Evolutionary conservation across 208 protist species (phyloP), one percentile per base, ranked within the genome.

Genomic region (Trypanosoma platydactyli): DNA sequence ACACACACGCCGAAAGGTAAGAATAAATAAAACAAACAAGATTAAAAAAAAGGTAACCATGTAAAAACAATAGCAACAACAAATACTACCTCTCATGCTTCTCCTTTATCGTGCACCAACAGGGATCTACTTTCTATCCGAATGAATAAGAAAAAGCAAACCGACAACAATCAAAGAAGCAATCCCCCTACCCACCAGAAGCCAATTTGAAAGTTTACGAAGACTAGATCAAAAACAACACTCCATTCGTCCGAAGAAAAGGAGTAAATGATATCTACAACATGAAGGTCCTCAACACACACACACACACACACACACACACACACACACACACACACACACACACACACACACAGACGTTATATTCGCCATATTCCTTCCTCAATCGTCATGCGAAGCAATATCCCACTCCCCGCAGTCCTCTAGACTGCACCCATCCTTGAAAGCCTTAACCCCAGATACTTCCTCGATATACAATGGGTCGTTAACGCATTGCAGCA

Each of bases 401-500:
- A 61, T 29, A 56, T 66, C 58, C 68, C 68, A 73, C 0, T 51
- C 54, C 38, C 40, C 60, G 44, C 29, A 61, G 50, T 57, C 54
- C 3, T 68, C 61, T 18, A 68, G 29, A 22, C 74, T 65, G 71
- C 77, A 88, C 29, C 66, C 68, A 22, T 80, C 84, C 46, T 86
- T 89, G 41, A 88, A 68, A n/a, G 77, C 82, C 67, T 83, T 83
- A n/a, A 94, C 70, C 5, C 87, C 87, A 60, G 74, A 84, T 4
- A 91, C 67, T 53, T 81, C 78, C 65, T 96, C 91, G 40, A 98
- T 81, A 30, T 80, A 80, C 0, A 79, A 51, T 1, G 95, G 87
- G 29, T 91, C 69, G 57, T 98, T 97, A 57, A 99, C 79, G 54
- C 86, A 97, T 16, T 73, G 49, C 35, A 97, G 48, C 11, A 99